These are phyloP conservation scores for Exophiala dermatitidis DNA, from an alignment of 2,329 filamentous ascomycete genomes.

Conservation along the genomic window DNA sequence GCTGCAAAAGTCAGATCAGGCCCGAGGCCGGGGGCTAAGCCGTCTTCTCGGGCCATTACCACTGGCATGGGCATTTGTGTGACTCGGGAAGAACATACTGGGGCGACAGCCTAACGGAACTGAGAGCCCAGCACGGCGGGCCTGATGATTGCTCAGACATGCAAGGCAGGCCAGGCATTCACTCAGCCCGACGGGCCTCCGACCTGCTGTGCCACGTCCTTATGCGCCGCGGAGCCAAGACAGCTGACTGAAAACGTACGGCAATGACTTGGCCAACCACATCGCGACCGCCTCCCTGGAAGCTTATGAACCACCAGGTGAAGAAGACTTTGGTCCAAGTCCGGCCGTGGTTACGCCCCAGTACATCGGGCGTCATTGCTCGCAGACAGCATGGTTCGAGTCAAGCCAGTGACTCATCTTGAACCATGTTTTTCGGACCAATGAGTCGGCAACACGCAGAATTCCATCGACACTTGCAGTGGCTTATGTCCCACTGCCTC, in stretches of 20 bases:
- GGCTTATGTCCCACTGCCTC: constrained; percentile 28
- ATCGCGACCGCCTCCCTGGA: constrained; percentile 21
- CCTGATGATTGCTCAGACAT: too few species aligned
- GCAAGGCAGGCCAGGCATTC: too few species aligned
- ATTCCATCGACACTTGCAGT: too few species aligned
- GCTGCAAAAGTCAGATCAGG: constrained; percentile 12
- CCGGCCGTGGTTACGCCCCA: constrained; percentile 29
- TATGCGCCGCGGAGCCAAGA: too few species aligned
- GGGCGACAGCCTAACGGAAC: too few species aligned
- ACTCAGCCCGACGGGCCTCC: too few species aligned
- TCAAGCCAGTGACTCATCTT: constrained; percentile 17
- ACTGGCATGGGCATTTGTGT: not conserved
- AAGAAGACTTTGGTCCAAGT: constrained; percentile 48
- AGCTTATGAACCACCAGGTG: constrained; percentile 42
- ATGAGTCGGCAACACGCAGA: too few species aligned
- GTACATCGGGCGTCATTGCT: constrained; percentile 25
- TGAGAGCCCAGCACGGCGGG: too few species aligned
- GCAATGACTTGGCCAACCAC: constrained; percentile 23
- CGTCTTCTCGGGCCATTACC: not conserved
- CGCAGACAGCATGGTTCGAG: constrained; percentile 20
- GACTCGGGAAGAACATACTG: too few species aligned
- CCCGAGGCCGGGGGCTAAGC: not conserved
- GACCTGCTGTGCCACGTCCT: too few species aligned
- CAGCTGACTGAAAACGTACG: not conserved
- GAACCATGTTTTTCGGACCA: too few species aligned